phyloP scores from a whole-genome alignment of 2,329 filamentous ascomycete genomes.

The Beauveria australis region DNA sequence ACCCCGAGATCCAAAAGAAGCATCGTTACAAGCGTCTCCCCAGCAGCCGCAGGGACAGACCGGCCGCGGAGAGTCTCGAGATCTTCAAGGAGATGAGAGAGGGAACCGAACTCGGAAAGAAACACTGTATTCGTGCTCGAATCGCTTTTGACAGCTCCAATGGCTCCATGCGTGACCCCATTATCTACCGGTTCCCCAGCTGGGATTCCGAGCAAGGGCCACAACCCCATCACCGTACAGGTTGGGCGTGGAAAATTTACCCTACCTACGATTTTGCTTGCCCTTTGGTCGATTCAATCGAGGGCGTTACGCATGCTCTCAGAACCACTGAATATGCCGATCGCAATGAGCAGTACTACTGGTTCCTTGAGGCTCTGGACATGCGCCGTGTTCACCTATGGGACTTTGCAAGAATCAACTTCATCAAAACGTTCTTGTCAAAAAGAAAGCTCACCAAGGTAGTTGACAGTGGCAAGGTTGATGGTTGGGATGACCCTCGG shows the following conservation, averaged over 20 bases:
- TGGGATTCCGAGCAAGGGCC: conserved; percentile 59
- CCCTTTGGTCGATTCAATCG: conserved; percentile 69
- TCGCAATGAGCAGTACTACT: conserved; percentile 78
- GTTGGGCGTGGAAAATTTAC: conserved; percentile 74
- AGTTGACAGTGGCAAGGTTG: conserved; percentile 49
- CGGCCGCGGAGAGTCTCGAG: conserved; percentile 73
- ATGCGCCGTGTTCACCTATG: conserved; percentile 74
- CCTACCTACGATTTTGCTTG: conserved; percentile 83
- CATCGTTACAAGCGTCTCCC: conserved; percentile 74
- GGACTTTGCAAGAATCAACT: conserved; percentile 80
- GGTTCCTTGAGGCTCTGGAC: conserved; percentile 68
- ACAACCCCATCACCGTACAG: conserved; percentile 66
- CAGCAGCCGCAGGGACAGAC: conserved; percentile 70
- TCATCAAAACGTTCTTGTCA: conserved; percentile 71
- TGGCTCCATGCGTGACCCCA: conserved; percentile 91
- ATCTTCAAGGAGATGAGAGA: conserved; percentile 92
- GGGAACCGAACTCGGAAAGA: conserved; percentile 67
- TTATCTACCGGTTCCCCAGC: conserved; percentile 79
- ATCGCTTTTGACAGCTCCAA: conserved; percentile 87
- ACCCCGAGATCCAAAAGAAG: conserved; percentile 79
- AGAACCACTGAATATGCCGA: conserved; percentile 83
- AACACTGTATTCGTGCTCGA: conserved; percentile 91
- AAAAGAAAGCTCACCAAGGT: conserved; percentile 75
- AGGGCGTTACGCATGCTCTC: conserved; percentile 77
- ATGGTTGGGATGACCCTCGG: conserved; percentile 71